A percentile compares a stretch with the other conserved stretches of the same genome.
Evolutionary conservation across 1,284 basidiomycete genomes (phyloP).

Genomic region (Cutaneotrichosporon sp.): DNA sequence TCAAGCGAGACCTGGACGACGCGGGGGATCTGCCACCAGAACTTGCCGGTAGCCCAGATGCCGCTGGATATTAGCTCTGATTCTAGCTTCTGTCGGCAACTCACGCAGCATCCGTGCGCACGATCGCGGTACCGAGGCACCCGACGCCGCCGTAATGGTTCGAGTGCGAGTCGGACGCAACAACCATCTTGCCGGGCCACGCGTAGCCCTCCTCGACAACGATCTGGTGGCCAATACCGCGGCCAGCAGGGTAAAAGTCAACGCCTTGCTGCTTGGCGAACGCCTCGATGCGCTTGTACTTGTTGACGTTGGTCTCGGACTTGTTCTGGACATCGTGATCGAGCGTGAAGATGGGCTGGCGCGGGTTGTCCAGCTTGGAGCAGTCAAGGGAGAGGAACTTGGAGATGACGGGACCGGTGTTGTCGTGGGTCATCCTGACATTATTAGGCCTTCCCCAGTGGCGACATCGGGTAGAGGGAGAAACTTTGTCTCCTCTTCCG

Average conservation of each 20-base stretch:
- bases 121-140: constrained; percentile 95
- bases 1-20: constrained; percentile 93
- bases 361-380: constrained; percentile 75
- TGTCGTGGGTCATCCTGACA: constrained; percentile 84
- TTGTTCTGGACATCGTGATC: constrained; percentile 99
- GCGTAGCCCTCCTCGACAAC: constrained; percentile 95
- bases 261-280: constrained; percentile 84
- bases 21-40: constrained; percentile 99
- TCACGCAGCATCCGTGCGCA: constrained; percentile 63
- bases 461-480: no score
- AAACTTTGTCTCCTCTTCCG: background rate
- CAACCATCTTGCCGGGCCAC: constrained; percentile 87
- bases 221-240: constrained; percentile 97
- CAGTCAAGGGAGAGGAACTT: constrained; percentile 97
- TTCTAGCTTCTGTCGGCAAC: constrained; percentile 13
- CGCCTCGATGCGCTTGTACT: constrained; percentile 88
- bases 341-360: constrained; percentile 82
- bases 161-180: constrained; percentile 94
- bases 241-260: constrained; percentile 96
- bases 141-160: constrained; percentile 97
- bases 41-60: constrained; percentile 97
- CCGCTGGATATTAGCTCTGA: constrained; percentile 55
- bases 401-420: constrained; percentile 95
- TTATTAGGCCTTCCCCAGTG: background rate
- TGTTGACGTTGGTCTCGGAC: constrained; percentile 85